A percentile compares a stretch with the other conserved stretches of the same genome.
Evolutionary conservation across 2,329 filamentous ascomycete species (phyloP).

Genomic region (Blastomyces parvus): DNA sequence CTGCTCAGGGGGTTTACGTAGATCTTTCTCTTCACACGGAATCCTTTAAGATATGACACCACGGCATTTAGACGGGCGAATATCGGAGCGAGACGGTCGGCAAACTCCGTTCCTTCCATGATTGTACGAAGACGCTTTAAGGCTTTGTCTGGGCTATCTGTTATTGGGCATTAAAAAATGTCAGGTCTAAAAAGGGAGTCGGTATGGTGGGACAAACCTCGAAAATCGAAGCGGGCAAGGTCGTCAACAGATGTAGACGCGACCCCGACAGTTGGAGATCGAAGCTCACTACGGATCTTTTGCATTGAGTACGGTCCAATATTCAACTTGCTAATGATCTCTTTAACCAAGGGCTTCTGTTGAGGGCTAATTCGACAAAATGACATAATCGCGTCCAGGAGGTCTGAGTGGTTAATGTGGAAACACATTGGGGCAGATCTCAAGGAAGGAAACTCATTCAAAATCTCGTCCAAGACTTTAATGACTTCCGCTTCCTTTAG

Average conservation of each 20-base stretch:
- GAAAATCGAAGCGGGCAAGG: conserved; percentile 81
- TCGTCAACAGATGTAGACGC: conserved; percentile 87
- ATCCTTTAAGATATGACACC: conserved; percentile 62
- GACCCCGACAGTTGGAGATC: conserved; percentile 69
- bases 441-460: conserved; percentile 68
- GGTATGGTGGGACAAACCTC: conserved; percentile 43
- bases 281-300: conserved; percentile 71
- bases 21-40: conserved; percentile 66
- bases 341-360: conserved; percentile 63
- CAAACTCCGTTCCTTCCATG: conserved; percentile 45
- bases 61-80: conserved; percentile 75
- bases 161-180: conserved; percentile 48
- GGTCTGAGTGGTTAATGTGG: conserved; percentile 76
- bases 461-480: conserved; percentile 88
- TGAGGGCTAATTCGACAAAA: conserved; percentile 68
- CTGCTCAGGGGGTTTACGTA: conserved; percentile 79
- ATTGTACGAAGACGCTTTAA: conserved; percentile 53
- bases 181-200: conserved; percentile 19
- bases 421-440: conserved; percentile 70
- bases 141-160: conserved; percentile 61
- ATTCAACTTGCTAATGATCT: conserved; percentile 78
- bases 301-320: conserved; percentile 71
- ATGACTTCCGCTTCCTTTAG: conserved; percentile 89
- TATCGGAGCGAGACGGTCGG: conserved; percentile 44
- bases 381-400: conserved; percentile 82